These are phyloP conservation scores for Miscanthus sacchariflorus DNA, from an alignment of 202 grass and related monocot genomes.

Conservation along the genomic window DNA sequence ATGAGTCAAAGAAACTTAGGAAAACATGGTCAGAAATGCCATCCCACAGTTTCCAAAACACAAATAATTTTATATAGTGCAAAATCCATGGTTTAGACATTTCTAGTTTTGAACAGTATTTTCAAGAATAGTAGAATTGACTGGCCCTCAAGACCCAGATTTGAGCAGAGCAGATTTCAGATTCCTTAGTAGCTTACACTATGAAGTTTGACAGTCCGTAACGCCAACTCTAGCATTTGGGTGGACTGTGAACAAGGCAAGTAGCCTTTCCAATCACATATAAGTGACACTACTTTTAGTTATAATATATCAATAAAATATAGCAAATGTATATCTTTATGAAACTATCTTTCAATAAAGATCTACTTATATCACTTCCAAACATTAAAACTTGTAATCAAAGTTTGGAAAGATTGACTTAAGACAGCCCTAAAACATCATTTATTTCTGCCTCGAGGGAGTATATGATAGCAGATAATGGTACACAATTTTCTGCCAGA, in stretches of 20 bases:
- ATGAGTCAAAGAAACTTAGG: constrained; percentile 16
- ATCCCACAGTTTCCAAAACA: constrained; percentile 6
- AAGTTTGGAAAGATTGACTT: background rate
- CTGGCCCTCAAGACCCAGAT: background rate
- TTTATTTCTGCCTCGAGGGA: background rate
- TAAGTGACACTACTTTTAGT: background rate
- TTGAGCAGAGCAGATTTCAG: background rate
- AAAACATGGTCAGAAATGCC: background rate
- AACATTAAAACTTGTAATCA: background rate
- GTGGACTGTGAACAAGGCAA: background rate
- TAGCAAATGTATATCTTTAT: background rate
- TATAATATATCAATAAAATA: background rate
- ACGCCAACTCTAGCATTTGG: background rate
- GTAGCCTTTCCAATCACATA: background rate
- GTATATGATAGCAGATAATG: constrained; percentile 14
- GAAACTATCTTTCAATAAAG: background rate
- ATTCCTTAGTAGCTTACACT: background rate
- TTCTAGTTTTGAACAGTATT: constrained; percentile 7
- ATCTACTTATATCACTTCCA: background rate
- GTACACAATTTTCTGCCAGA: constrained; percentile 20
- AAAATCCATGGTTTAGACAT: constrained; percentile 6
- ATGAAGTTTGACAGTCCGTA: constrained; percentile 1
- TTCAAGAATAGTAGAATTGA: constrained; percentile 17
- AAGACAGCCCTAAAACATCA: background rate
- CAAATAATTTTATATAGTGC: background rate